Conservation (phyloP, 1,284 basidiomycete genomes). For the Cryptococcus amylolentus region DNA sequence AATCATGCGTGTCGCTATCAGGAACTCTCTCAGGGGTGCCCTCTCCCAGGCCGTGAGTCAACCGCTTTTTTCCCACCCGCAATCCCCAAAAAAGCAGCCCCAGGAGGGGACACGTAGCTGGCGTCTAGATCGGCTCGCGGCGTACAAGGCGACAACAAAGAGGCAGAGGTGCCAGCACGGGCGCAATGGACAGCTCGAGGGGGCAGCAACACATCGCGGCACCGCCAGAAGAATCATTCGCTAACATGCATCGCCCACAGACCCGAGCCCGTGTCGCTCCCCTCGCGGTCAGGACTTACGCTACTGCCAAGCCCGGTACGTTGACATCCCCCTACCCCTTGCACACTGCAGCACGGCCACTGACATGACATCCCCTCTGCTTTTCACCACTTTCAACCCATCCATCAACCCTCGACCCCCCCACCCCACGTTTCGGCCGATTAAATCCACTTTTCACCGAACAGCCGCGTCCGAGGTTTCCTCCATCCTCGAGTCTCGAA, state of each 20-base stretch:
- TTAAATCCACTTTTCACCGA: slow-evolving; percentile 2
- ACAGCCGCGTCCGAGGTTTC: slow-evolving; percentile 97
- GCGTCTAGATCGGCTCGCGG: background rate
- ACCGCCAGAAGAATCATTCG: slow-evolving; percentile 5
- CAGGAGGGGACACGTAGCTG: background rate
- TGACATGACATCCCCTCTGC: slow-evolving; percentile 3
- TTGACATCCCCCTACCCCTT: slow-evolving; percentile 20
- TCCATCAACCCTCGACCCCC: background rate
- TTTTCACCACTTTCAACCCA: background rate
- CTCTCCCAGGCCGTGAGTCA: slow-evolving; percentile 35
- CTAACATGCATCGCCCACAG: slow-evolving; percentile 14
- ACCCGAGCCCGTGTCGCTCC: slow-evolving; percentile 41
- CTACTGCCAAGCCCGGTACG: slow-evolving; percentile 95
- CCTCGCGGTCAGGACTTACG: slow-evolving; percentile 68
- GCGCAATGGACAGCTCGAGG: background rate
- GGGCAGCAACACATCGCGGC: background rate
- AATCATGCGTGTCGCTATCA: slow-evolving; percentile 80
- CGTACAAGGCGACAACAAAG: background rate
- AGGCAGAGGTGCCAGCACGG: background rate
- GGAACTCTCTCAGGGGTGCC: slow-evolving; percentile 47
- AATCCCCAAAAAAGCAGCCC: background rate
- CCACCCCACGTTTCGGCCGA: slow-evolving; percentile 13
- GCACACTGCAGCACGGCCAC: background rate
- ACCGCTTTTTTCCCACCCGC: background rate
- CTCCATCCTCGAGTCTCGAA: slow-evolving; percentile 97